Evolutionary conservation across 1,284 basidiomycete species (phyloP), one percentile per base, ranked within the genome.

Genomic region (Ustilago xerochloae): DNA sequence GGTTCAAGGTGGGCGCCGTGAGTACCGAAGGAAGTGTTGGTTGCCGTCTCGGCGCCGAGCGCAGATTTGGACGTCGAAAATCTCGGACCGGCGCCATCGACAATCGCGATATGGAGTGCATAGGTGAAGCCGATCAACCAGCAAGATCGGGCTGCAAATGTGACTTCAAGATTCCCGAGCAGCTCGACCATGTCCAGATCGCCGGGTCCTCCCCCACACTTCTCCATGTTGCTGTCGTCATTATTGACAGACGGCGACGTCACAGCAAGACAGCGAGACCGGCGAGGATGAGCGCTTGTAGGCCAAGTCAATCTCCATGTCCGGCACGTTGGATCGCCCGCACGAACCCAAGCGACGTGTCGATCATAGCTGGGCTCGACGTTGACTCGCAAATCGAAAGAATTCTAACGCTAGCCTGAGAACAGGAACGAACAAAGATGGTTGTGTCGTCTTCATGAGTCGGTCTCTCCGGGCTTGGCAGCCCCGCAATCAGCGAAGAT

Each of bases 11-110:
- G 58, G 58, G 26, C 58, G 41, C 43, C 20, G 8, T 39, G 6
- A 4, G 5, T 12, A n/a, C n/a, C n/a, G n/a, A n/a, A n/a, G n/a
- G 39, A 4, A 8, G 15, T 12, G 18, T 52, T 3, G 43, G 33
- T 60, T 20, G 58, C 58, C 58, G 58, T 30, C 16, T 28, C 43
- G 5, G n/a, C 58, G 50, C 58, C 50, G 50, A 60, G 22, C 47
- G 18, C 16, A 24, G 16, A 26, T 16, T 35, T 15, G 9, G 32
- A 29, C 48, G 5, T 45, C 20, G 30, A 35, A 33, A 2, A 18
- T 30, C 15, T 48, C 54, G 54, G 54, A 45, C 52, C 52, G 41
- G n/a, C n/a, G n/a, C n/a, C n/a, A 30, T 15, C 28, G 32, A 30
- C 10, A n/a, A 46, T 49, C 32, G 47, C 47, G 47, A 49, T 26